These are phyloP conservation scores for Solanum etuberosum DNA, from an alignment of 257 asterid species.

Conservation along the genomic window DNA sequence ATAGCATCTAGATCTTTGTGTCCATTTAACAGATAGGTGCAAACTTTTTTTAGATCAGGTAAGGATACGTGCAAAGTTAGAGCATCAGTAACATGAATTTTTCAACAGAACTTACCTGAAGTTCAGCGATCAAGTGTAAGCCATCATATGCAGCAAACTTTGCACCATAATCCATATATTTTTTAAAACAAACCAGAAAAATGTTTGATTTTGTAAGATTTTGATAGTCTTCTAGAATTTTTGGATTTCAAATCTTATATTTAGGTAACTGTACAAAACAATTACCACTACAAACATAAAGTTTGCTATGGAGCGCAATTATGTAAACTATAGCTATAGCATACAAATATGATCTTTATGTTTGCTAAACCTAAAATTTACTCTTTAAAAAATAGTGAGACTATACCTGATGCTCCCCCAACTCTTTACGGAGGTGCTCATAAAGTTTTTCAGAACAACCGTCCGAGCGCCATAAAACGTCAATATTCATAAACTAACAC, in stretches of 20 bases:
- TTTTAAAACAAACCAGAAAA: not conserved
- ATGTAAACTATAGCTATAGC: too few species aligned
- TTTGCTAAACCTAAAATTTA: too few species aligned
- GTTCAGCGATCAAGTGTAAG: slow-evolving; percentile 97
- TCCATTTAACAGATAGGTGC: slow-evolving; percentile 14
- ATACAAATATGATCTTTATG: too few species aligned
- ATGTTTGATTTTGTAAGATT: not conserved
- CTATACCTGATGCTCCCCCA: not conserved
- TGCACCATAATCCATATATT: slow-evolving; percentile 16
- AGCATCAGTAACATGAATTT: slow-evolving; percentile 56
- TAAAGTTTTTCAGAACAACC: too few species aligned
- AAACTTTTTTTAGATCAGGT: not conserved
- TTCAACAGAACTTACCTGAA: slow-evolving; percentile 80
- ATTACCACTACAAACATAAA: not conserved
- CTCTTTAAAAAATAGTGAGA: too few species aligned
- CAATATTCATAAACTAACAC: too few species aligned
- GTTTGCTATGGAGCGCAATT: too few species aligned
- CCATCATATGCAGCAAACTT: slow-evolving; percentile 68
- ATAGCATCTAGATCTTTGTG: not conserved
- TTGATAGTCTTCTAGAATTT: not conserved
- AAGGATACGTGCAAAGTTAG: slow-evolving; percentile 3
- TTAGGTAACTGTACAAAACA: not conserved
- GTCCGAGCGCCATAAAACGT: too few species aligned
- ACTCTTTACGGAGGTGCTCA: not conserved
- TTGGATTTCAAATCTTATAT: not conserved